Evolutionary conservation across 1,284 basidiomycete genomes (phyloP).

Genomic region (Schizophyllum amplum): DNA sequence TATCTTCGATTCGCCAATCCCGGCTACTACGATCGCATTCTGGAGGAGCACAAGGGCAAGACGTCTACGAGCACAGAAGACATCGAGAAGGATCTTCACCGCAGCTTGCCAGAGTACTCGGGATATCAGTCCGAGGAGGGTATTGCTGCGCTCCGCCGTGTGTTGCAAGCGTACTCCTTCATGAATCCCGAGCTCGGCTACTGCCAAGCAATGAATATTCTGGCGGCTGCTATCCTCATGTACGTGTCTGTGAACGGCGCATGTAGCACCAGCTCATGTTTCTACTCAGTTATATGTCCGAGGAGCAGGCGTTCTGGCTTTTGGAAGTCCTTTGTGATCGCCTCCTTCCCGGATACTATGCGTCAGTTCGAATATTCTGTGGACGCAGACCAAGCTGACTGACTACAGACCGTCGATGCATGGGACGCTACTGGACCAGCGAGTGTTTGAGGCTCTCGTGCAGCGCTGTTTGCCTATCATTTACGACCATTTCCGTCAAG

Average conservation of each 20-base stretch:
- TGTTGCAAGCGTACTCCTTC: conserved; percentile 95
- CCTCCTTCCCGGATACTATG: conserved; percentile 95
- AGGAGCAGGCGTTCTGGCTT: conserved; percentile 98
- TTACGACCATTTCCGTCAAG: conserved; percentile 85
- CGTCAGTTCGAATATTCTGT: conserved; percentile 40
- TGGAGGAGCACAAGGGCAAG: conserved; percentile 76
- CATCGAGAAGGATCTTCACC: conserved; percentile 97
- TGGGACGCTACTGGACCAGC: conserved; percentile 94
- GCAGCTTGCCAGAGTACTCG: conserved; percentile 90
- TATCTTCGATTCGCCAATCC: conserved; percentile 87
- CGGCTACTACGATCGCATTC: conserved; percentile 75
- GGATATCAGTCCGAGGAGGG: conserved; percentile 89
- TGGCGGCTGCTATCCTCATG: conserved; percentile 88
- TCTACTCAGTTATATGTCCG: conserved; percentile 88
- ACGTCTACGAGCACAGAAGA: conserved; percentile 92
- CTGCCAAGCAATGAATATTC: conserved; percentile 91
- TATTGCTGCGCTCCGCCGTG: conserved; percentile 78
- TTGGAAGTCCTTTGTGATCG: conserved; percentile 94
- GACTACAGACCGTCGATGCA: conserved; percentile 88
- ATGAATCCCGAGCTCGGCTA: conserved; percentile 93
- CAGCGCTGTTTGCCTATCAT: conserved; percentile 85
- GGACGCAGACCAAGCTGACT: conserved; percentile 2
- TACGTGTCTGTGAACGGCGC: conserved; percentile 26
- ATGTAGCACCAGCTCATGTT: conserved; percentile 12
- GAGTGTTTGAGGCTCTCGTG: conserved; percentile 97